Base-by-base conservation (phyloP, 257 asterid genomes). In the Avicennia marina region DNA sequence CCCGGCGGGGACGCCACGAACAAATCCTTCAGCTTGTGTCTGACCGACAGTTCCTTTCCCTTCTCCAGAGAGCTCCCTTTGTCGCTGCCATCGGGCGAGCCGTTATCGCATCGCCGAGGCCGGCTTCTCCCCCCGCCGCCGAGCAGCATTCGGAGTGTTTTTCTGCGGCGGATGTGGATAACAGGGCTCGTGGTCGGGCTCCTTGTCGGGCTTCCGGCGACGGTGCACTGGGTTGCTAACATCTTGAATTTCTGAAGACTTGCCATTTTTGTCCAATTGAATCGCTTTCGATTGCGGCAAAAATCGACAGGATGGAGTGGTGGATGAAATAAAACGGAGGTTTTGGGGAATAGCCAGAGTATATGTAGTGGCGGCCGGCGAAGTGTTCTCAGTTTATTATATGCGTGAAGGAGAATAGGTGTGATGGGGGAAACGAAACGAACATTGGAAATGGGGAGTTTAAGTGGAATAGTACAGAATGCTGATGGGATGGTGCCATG, bases 101-200 rank as follows among this genome's bases (percentile, higher is more conserved):
- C n/a, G n/a, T n/a, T n/a, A n/a, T n/a, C n/a, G n/a, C n/a, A n/a
- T n/a, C 15, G 44, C 44, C 15, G 44, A 38, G n/a, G 44, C 6
- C n/a, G 11, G 44, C 44, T 27, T 72, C 67, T 11, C 1, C 74
- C 72, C 42, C 69, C 67, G 27, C 90, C 82, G 60, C 79, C 70
- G 73, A 90, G 93, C 4, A 90, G 77, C 98, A 87, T 90, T 0
- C 90, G 81, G 2, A 90, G 94, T 0, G 98, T 90, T 53, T 72
- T 87, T 51, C 95, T 66, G 13, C 95, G 89, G 66, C 98, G 98
- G 67, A 90, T 78, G 61, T 87, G 95, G 76, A 85, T 81, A 11
- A 90, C 90, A 7, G 98, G 96, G 68, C 96, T 86, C 21, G 94
- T 58, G 13, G 90, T 68, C 0, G 97, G 97, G 68, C 98, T 88